Base-by-base conservation (phyloP, 768 basidiomycete genomes). In the Hemileccinum impolitum region DNA sequence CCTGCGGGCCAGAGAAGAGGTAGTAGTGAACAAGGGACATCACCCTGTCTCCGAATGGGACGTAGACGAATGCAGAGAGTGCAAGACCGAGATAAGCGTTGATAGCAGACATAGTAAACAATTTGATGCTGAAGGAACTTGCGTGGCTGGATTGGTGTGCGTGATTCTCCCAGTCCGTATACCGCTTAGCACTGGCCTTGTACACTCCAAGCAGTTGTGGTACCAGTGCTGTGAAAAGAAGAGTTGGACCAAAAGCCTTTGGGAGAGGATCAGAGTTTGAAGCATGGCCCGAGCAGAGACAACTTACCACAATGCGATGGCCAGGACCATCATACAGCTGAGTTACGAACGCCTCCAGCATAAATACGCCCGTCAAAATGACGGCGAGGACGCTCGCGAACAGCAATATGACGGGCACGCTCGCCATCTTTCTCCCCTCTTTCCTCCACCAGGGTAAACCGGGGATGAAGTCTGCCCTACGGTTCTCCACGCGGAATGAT, bases 81-180 rank as follows among this genome's bases (percentile, higher is more conserved):
- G 81, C 84, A n/a, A 99, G 79, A 35, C 89, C 87, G 43, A 94
- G 82, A 64, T 94, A 97, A 0, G 95, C 88, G 17, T 94, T 92
- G 61, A 97, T 80, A 0, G 88, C 84, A 28, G 87, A 86, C 46
- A 98, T 77, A 1, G 87, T 82, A 63, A 98, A 99, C 3, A 90
- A 87, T 68, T 97, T 99, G 63, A 88, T 73, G 14, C 94, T 93
- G 21, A 96, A 76, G 15, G 89, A 90, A 7, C 82, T 79, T 50
- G 82, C 80, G 63, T 91, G 82, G 2, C 81, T 80, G 3, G 85
- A 85, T 54, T 87, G 80, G 56, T 89, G 89, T 1, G 80, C 75
- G 63, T 97, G 94, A 62, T 96, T 94, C 71, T 99, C 95, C 90
- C 91, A 94, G 38, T 77, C 70, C 0, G 94, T 93, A 45, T 97